Base-by-base conservation (phyloP, 1,139 yeast genomes). In the Debaryomyces udenii region DNA sequence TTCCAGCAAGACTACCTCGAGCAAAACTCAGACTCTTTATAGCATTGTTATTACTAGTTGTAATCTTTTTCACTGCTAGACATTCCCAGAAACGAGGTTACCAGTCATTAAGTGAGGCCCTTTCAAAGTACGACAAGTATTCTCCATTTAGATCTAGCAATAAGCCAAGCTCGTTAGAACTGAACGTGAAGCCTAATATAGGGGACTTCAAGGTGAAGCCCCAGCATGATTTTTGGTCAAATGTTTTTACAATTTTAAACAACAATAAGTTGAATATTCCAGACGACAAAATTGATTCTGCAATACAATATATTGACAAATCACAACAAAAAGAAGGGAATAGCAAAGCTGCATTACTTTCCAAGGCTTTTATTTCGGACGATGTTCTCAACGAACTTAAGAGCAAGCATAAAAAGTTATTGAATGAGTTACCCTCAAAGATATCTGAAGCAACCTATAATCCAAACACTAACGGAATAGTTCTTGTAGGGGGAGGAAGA, bases 401-500 rank as follows among this genome's bases (percentile, higher is more conserved):
- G 35, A 23, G 31, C 6, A 64, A 63, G 35, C 74, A 69, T 45
- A 29, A 43, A 3, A 42, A 48, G 4, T 52, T 66, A 1, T 46
- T 62, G 27, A 37, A 46, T 4, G 48, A 51, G 18, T 49, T 70
- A 17, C 74, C 74, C 0, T 40, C 44, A 3, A 47, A 51, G 22
- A 45, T 66, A n/a, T 51, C 63, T 2, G 48, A 47, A 5, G 33
- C 60, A 0, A 57, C 65, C 2, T 68, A 59, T 45, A 56, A 52
- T 14, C 46, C 55, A 30, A 60, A 52, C 6, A 50, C 67, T 1
- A 56, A 44, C 31, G 76, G 76, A 26, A 55, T 66, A 2, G 74
- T 68, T 1, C 41, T 68, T 33, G 65, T 70, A 22, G 76, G 76
- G 2, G 76, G 76, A 3, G 64, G 61, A 4, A 55, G 55, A 37